phyloP scores from a whole-genome alignment of 371 early-diverging fungal species.

The Syncephalastrum racemosum region DNA sequence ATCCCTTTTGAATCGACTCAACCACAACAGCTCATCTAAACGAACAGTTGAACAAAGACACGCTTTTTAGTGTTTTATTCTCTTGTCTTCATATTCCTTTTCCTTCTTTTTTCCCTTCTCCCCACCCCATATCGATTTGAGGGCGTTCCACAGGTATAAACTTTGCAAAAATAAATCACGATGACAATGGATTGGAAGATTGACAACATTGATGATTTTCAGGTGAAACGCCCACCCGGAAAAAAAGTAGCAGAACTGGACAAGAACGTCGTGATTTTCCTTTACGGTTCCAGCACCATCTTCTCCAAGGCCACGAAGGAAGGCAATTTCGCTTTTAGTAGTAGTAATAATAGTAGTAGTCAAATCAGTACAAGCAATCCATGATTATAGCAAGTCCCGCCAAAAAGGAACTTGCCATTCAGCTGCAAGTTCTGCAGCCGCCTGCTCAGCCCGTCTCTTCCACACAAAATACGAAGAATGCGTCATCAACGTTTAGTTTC shows the following conservation, averaged over 20 bases:
- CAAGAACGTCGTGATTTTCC: slow-evolving; percentile 50
- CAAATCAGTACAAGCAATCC: slow-evolving; percentile 18
- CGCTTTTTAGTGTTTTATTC: too few species aligned
- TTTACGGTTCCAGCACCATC: slow-evolving; percentile 56
- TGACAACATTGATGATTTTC: too few species aligned
- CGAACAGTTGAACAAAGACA: too few species aligned
- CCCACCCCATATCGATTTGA: too few species aligned
- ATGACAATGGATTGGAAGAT: too few species aligned
- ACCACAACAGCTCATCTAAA: too few species aligned
- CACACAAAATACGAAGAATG: slow-evolving; percentile 5
- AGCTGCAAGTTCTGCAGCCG: slow-evolving; percentile 33
- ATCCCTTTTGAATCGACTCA: too few species aligned
- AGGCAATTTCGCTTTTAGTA: slow-evolving; percentile 40
- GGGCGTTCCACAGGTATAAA: too few species aligned
- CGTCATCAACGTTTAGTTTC: not conserved
- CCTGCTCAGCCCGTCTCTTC: slow-evolving; percentile 12
- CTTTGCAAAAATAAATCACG: too few species aligned
- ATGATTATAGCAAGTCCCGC: slow-evolving; percentile 50
- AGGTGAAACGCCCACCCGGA: slow-evolving; percentile 37
- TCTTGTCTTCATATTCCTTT: too few species aligned
- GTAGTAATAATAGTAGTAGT: slow-evolving; percentile 36
- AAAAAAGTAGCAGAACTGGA: slow-evolving; percentile 56
- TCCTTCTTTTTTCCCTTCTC: too few species aligned
- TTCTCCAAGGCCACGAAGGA: slow-evolving; percentile 57
- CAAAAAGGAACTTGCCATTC: slow-evolving; percentile 44